Evolutionary conservation across 352 stramenopile species (phyloP), one percentile per base, ranked within the genome.

Genomic region (Blastocystis sp.): DNA sequence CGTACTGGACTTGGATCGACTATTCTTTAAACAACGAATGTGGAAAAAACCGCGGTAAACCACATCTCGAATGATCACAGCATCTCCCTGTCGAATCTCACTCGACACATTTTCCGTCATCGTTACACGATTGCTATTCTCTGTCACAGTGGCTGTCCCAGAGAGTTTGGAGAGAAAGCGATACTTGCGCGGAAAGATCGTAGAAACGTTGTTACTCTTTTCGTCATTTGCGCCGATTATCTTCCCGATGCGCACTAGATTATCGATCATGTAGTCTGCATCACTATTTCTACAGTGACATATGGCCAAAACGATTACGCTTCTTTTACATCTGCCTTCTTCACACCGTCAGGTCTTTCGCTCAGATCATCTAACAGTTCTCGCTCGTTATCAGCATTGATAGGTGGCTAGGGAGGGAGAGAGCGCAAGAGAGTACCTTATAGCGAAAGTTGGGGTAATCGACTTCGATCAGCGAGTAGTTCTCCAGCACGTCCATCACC

Each of bases 81-180:
- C 73, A 66, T 84, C 73, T 26, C 73, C 73, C 26, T 84, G 73
- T 20, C 73, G 53, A 13, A 84, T 53, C 5, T 84, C 73, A 20
- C 62, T 26, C 3, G 73, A 64, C 11, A 84, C 73, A 26, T 84
- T 84, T 29, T 84, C 54, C 41, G 73, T 69, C 73, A 84, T 84
- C 9, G 53, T 53, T n/a, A 84, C 26, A 47, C 43, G 37, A 20
- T 34, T 54, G 9, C 73, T 53, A 3, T 61, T 34, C 29, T 66
- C 43, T 13, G 9, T 50, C n/a, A 84, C 73, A 15, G 50, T 68
- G n/a, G 73, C 73, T 23, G 73, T 84, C 41, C 73, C 73, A 26
- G 73, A 84, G 3, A 84, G 7, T 26, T 45, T 8, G 1, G 55
- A 39, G 43, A 63, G 29, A 68, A 66, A 84, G 4, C 29, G 39